Evolutionary conservation across 1,284 basidiomycete species (phyloP).

Genomic region (Singerocomus rubriflavus): DNA sequence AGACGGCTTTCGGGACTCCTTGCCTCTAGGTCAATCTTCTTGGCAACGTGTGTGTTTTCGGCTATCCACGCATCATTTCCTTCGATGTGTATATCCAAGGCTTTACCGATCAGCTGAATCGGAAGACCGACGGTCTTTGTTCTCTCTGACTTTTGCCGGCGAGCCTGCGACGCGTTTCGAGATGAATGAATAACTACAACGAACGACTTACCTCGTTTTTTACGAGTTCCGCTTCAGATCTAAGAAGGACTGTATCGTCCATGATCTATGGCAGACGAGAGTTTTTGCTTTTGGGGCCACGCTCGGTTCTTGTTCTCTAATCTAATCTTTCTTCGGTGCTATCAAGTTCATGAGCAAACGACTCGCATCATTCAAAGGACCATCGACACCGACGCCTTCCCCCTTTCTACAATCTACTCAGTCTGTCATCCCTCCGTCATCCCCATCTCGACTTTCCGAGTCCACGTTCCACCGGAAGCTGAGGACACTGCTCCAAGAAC

Average conservation of each 20-base stretch:
- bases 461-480: constrained; percentile 72
- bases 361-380: constrained; percentile 71
- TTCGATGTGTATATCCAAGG: constrained; percentile 65
- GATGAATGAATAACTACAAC: neutral
- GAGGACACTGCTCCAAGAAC: constrained; percentile 59
- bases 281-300: too few relatives aligned
- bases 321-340: constrained; percentile 20
- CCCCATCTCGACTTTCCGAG: constrained; percentile 55
- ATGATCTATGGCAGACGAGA: constrained; percentile 1
- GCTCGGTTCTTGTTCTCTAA: constrained; percentile 13
- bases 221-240: constrained; percentile 72
- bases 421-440: constrained; percentile 39
- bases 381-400: constrained; percentile 67
- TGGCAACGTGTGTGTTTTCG: constrained; percentile 75
- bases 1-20: constrained; percentile 11
- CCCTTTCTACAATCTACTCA: constrained; percentile 49
- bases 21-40: constrained; percentile 76
- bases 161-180: constrained; percentile 42
- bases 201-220: constrained; percentile 55
- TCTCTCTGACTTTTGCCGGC: constrained; percentile 69
- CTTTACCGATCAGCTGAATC: constrained; percentile 71
- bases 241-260: constrained; percentile 48
- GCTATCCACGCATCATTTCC: constrained; percentile 77
- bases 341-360: constrained; percentile 38
- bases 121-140: constrained; percentile 74